Evolutionary conservation across 805 yeast genomes (phyloP).

Genomic region (Candida adriatica): DNA sequence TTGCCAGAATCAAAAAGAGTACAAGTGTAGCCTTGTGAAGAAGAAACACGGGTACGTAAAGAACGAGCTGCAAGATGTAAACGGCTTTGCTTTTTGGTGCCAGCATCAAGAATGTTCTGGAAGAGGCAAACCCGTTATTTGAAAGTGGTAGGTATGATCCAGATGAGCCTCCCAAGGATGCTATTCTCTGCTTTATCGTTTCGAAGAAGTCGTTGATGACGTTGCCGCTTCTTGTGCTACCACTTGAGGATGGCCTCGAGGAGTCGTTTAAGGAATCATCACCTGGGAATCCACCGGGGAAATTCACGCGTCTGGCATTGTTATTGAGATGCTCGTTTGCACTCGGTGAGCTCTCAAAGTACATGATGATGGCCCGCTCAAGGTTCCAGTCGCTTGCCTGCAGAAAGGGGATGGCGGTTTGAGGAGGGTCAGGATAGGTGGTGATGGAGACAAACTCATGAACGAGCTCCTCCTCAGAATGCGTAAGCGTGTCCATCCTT

Average conservation of each 20-base stretch:
- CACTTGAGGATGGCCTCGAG: conserved; percentile 1
- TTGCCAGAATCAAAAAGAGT: conserved; percentile 22
- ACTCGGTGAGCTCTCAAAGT: conserved; percentile 19
- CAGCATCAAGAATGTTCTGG: conserved; percentile 13
- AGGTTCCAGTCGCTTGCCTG: conserved; percentile 32
- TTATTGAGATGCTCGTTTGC: conserved; percentile 20
- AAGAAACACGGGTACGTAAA: conserved; percentile 28
- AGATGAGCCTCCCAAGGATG: conserved; percentile 16
- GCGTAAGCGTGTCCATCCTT: conserved; percentile 13
- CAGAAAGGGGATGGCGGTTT: conserved; percentile 18
- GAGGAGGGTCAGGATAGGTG: conserved; percentile 12
- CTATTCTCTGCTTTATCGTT: conserved; percentile 21
- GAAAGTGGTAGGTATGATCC: conserved; percentile 25
- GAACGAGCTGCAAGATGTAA: conserved; percentile 23
- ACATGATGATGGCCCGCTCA: conserved; percentile 25
- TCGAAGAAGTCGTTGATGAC: conserved; percentile 18
- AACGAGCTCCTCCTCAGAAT: conserved; percentile 7
- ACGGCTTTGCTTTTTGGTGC: conserved; percentile 20
- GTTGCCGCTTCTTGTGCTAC: conserved; percentile 10
- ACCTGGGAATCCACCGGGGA: conserved; percentile 20
- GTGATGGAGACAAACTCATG: conserved; percentile 16
- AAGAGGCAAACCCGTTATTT: conserved; percentile 9
- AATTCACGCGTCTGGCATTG: conserved; percentile 7
- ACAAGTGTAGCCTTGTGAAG: conserved; percentile 25
- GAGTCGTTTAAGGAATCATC: conserved; percentile 5